A percentile compares a stretch with the other conserved stretches of the same genome.
These are phyloP conservation scores for Pythium dissimile DNA, from an alignment of 352 stramenopile genomes.

Conservation along the genomic window DNA sequence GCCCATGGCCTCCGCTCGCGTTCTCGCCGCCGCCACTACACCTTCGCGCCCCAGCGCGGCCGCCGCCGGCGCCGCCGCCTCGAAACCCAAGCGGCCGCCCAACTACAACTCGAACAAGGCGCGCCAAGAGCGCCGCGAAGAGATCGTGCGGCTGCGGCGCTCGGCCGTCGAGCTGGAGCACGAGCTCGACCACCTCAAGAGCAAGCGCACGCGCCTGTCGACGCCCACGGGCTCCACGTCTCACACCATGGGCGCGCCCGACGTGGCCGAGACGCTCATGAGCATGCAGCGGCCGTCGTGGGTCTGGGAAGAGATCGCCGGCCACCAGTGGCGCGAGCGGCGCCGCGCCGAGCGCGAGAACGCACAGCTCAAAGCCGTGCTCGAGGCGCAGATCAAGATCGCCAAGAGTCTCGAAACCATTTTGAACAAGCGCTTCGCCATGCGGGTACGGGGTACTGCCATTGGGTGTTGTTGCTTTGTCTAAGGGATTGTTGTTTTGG, in stretches of 20 bases:
- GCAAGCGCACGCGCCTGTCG: background rate
- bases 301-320: slow-evolving; percentile 21
- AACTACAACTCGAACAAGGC: slow-evolving; percentile 24
- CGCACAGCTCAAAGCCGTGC: slow-evolving; percentile 34
- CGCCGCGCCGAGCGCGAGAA: slow-evolving; percentile 36
- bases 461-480: background rate
- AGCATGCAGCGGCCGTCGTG: background rate
- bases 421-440: slow-evolving; percentile 29
- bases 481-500: background rate
- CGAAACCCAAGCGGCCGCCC: slow-evolving; percentile 3
- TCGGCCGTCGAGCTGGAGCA: slow-evolving; percentile 17
- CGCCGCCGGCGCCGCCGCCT: background rate
- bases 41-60: background rate
- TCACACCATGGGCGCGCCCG: background rate
- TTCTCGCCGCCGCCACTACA: no score
- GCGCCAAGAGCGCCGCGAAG: slow-evolving; percentile 14
- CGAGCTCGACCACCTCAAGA: slow-evolving; percentile 8
- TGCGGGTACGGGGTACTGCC: slow-evolving; percentile 13
- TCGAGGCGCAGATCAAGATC: slow-evolving; percentile 44
- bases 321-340: slow-evolving; percentile 9
- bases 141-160: slow-evolving; percentile 16
- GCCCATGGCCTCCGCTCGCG: no score
- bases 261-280: background rate
- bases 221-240: background rate
- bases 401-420: slow-evolving; percentile 33